These are phyloP conservation scores for Poa annua DNA, from an alignment of 176 grass and related monocot species.

Conservation along the genomic window DNA sequence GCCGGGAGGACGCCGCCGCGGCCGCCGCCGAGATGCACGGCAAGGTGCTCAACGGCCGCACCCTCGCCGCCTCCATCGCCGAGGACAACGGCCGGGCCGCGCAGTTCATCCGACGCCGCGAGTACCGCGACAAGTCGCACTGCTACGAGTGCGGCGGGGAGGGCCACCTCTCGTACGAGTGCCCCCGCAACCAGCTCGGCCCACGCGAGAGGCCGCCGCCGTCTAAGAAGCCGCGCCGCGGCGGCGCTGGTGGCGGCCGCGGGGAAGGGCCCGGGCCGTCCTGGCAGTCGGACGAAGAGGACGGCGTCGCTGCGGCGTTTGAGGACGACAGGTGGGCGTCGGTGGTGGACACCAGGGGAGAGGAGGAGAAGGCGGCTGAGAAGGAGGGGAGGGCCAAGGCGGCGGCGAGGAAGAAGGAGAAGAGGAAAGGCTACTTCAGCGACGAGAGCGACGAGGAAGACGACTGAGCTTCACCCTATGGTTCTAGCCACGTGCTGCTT, in stretches of 20 bases:
- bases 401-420: slow-evolving; percentile 72
- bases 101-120: slow-evolving; percentile 91
- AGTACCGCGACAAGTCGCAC: slow-evolving; percentile 83
- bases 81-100: slow-evolving; percentile 80
- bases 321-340: slow-evolving; percentile 65
- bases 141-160: slow-evolving; percentile 90
- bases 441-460: slow-evolving; percentile 95
- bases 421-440: slow-evolving; percentile 91
- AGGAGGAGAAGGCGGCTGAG: slow-evolving; percentile 55
- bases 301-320: slow-evolving; percentile 36
- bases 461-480: slow-evolving; percentile 44
- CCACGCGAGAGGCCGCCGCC: slow-evolving; percentile 70
- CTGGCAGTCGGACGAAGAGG: slow-evolving; percentile 44
- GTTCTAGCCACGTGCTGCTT: slow-evolving; percentile 3
- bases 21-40: slow-evolving; percentile 53
- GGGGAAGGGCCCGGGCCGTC: not conserved
- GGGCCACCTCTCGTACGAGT: slow-evolving; percentile 95
- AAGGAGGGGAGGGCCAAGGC: slow-evolving; percentile 43
- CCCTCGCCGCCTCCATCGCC: slow-evolving; percentile 75
- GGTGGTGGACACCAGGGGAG: slow-evolving; percentile 53
- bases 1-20: slow-evolving; percentile 55
- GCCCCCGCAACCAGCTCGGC: slow-evolving; percentile 88
- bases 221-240: slow-evolving; percentile 52
- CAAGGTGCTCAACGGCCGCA: slow-evolving; percentile 65
- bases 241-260: not conserved